A percentile compares a stretch with the other conserved stretches of the same genome.
These are phyloP conservation scores for Amanita fuliginea DNA, from an alignment of 768 basidiomycete genomes.

Conservation along the genomic window DNA sequence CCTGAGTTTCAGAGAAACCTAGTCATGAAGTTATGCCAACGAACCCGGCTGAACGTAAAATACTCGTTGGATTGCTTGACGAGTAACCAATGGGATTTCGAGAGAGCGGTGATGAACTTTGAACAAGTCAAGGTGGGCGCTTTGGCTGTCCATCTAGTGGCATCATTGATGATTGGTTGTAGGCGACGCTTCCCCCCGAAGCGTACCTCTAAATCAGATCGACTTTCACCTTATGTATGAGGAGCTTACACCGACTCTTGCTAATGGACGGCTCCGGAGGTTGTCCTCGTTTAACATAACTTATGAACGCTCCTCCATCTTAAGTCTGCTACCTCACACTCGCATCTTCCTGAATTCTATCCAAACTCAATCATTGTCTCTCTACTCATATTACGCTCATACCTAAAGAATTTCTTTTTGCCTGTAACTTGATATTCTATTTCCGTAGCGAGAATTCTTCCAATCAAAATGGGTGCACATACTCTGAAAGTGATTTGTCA, in stretches of 20 bases:
- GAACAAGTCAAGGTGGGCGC: slow-evolving; percentile 70
- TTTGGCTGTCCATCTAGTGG: background rate
- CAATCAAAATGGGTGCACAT: too few relatives aligned
- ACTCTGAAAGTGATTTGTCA: too few relatives aligned
- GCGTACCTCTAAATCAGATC: background rate
- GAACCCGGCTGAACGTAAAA: slow-evolving; percentile 69
- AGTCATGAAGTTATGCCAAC: slow-evolving; percentile 57
- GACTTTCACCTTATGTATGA: background rate
- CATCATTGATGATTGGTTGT: background rate
- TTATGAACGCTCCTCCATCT: background rate
- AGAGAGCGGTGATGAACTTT: slow-evolving; percentile 74
- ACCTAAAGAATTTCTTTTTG: too few relatives aligned
- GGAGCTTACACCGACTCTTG: background rate
- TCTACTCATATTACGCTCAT: too few relatives aligned
- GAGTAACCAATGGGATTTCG: slow-evolving; percentile 78
- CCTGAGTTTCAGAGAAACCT: slow-evolving; percentile 60
- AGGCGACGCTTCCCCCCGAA: background rate
- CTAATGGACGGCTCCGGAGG: background rate
- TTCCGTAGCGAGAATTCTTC: too few relatives aligned
- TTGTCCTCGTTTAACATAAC: background rate
- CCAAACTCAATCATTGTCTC: background rate
- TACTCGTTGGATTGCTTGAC: slow-evolving; percentile 80
- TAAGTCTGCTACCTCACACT: background rate
- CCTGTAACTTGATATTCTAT: too few relatives aligned
- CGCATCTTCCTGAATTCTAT: background rate